phyloP scores from a whole-genome alignment of 495 filamentous ascomycete species.

The Penicillium samsonianum region DNA sequence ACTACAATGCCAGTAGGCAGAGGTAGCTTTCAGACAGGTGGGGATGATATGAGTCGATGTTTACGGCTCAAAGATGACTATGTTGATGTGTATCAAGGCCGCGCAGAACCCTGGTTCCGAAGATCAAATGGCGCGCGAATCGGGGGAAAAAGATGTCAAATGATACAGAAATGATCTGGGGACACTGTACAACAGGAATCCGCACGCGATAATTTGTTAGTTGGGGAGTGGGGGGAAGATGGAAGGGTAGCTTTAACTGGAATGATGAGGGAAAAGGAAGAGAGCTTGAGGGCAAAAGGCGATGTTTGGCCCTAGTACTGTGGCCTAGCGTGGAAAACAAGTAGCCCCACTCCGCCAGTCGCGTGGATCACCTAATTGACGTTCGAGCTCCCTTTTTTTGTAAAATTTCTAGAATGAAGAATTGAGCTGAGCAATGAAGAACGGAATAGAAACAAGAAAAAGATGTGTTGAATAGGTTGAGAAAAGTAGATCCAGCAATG shows the following conservation, averaged over 20 bases:
- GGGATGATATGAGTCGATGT: constrained; percentile 30
- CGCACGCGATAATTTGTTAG: constrained; percentile 12
- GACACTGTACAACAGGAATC: constrained; percentile 14
- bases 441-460: constrained; percentile 17
- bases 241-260: constrained; percentile 43
- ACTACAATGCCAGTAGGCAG: constrained; percentile 33
- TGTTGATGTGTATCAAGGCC: constrained; percentile 19
- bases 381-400: neutral
- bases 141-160: constrained; percentile 16
- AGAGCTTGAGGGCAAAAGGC: constrained; percentile 46
- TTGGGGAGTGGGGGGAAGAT: constrained; percentile 17
- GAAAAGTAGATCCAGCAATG: constrained; percentile 30
- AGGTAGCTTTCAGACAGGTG: constrained; percentile 21
- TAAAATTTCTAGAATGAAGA: neutral
- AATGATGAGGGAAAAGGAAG: constrained; percentile 42
- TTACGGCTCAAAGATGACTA: constrained; percentile 8
- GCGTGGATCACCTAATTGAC: constrained; percentile 28
- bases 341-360: constrained; percentile 46
- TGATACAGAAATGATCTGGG: constrained; percentile 20
- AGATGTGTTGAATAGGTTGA: constrained; percentile 4
- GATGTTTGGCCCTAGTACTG: constrained; percentile 51
- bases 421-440: constrained; percentile 10
- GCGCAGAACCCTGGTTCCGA: constrained; percentile 26
- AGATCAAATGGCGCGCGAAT: constrained; percentile 32
- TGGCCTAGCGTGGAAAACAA: constrained; percentile 48